Conservation (phyloP, 352 stramenopile species). For the Globisporangium middletonii region DNA sequence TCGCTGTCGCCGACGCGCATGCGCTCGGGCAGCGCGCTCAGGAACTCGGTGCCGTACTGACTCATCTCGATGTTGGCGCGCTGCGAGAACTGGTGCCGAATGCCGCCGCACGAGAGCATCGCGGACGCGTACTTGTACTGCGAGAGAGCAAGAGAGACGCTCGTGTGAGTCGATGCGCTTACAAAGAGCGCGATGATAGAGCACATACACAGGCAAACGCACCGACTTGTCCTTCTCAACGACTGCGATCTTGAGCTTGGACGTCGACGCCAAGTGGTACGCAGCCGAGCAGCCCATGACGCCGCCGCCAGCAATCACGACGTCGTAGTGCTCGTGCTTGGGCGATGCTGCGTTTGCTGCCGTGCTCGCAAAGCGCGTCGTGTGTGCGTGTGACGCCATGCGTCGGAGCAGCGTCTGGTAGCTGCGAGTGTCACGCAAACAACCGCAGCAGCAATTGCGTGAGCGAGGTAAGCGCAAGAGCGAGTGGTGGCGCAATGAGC, state of each 20-base stretch:
- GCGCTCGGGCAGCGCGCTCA: conserved; percentile 37
- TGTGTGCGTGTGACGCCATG: not conserved
- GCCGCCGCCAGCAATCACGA: conserved; percentile 69
- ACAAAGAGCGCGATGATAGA: not conserved
- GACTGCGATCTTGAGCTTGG: conserved; percentile 66
- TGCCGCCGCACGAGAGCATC: conserved; percentile 68
- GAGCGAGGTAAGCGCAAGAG: not conserved
- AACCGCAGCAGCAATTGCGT: not conserved
- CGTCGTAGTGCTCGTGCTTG: conserved; percentile 41
- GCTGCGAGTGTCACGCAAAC: conserved; percentile 1
- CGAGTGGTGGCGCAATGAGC: not conserved
- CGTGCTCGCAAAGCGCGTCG: conserved; percentile 4
- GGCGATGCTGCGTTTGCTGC: not conserved
- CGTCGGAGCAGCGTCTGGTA: too few species aligned
- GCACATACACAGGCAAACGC: conserved; percentile 9
- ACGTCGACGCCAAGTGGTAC: conserved; percentile 73
- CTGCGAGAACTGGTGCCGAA: conserved; percentile 82
- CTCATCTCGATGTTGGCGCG: conserved; percentile 73
- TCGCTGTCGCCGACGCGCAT: conserved; percentile 51
- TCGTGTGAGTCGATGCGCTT: not conserved
- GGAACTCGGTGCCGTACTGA: conserved; percentile 74
- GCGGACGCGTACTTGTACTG: conserved; percentile 84
- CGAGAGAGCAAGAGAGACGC: too few species aligned
- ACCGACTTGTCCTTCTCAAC: conserved; percentile 69
- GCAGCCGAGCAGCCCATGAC: conserved; percentile 85